phyloP scores from a whole-genome alignment of 345 rosid genomes.

The Lagerstroemia speciosa region DNA sequence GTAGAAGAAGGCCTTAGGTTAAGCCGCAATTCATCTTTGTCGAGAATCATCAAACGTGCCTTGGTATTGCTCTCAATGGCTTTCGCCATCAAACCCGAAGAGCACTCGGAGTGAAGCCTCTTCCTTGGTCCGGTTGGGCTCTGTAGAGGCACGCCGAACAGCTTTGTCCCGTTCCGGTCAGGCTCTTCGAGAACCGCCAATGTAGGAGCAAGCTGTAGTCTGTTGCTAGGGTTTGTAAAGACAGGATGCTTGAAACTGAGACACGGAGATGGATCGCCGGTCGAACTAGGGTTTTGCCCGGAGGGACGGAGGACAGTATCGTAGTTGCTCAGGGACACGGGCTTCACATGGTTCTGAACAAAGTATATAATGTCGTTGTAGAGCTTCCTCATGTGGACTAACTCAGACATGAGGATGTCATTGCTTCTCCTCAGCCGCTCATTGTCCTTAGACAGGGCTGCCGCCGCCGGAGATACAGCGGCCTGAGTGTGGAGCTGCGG shows the following conservation, averaged over 20 bases:
- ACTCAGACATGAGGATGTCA: constrained; percentile 68
- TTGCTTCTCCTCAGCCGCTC: constrained; percentile 75
- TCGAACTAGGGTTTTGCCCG: constrained; percentile 10
- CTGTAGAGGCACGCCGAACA: constrained; percentile 70
- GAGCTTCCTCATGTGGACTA: constrained; percentile 83
- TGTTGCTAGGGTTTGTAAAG: constrained; percentile 24
- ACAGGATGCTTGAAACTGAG: background rate
- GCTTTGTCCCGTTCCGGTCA: constrained; percentile 39
- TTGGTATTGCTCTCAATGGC: constrained; percentile 34
- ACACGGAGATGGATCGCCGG: constrained; percentile 6
- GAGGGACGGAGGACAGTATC: background rate
- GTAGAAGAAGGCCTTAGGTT: constrained; percentile 32
- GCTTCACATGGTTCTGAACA: constrained; percentile 87
- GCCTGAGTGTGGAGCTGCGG: background rate
- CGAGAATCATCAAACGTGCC: constrained; percentile 60
- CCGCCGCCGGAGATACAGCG: constrained; percentile 21
- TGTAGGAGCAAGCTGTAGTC: constrained; percentile 27
- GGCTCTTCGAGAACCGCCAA: constrained; percentile 32
- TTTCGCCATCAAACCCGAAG: constrained; percentile 39
- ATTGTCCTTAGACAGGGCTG: constrained; percentile 71
- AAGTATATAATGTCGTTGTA: constrained; percentile 86
- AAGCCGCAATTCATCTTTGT: constrained; percentile 68
- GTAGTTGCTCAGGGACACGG: constrained; percentile 55
- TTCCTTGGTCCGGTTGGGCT: constrained; percentile 35
- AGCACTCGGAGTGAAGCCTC: constrained; percentile 11